Conservation (phyloP, 169 alveolate species). For the Cryptosporidium viatorum region DNA sequence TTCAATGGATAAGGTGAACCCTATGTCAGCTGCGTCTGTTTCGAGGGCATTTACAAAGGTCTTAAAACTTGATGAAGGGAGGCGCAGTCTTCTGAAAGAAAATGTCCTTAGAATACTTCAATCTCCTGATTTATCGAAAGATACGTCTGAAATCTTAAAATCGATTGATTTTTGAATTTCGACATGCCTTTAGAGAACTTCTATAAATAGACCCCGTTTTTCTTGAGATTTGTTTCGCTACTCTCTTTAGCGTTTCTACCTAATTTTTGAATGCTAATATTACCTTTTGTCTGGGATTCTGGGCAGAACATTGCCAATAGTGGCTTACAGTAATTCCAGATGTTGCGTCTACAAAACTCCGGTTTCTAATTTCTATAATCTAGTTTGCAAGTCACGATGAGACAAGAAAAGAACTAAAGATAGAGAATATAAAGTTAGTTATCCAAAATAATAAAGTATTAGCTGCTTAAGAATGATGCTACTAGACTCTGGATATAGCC, state of each 20-base stretch:
- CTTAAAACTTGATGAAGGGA: conserved; percentile 31
- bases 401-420: neutral
- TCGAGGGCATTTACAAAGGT: conserved; percentile 61
- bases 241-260: no score
- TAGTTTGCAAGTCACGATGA: neutral
- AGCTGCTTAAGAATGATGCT: conserved; percentile 16
- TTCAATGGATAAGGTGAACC: conserved; percentile 82
- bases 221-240: no score
- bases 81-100: conserved; percentile 5
- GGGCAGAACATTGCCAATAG: no score
- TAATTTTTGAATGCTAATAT: no score
- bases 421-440: conserved; percentile 12
- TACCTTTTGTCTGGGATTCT: no score
- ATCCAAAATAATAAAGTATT: neutral
- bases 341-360: neutral
- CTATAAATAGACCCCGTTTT: neutral
- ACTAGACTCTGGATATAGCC: conserved; percentile 31
- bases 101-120: conserved; percentile 33
- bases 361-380: neutral
- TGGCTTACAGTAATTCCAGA: no score
- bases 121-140: conserved; percentile 52
- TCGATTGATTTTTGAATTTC: conserved; percentile 28
- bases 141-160: conserved; percentile 50
- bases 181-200: neutral
- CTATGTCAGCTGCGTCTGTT: conserved; percentile 82